phyloP scores from a whole-genome alignment of 768 basidiomycete species.

The Amanita polypyramis region DNA sequence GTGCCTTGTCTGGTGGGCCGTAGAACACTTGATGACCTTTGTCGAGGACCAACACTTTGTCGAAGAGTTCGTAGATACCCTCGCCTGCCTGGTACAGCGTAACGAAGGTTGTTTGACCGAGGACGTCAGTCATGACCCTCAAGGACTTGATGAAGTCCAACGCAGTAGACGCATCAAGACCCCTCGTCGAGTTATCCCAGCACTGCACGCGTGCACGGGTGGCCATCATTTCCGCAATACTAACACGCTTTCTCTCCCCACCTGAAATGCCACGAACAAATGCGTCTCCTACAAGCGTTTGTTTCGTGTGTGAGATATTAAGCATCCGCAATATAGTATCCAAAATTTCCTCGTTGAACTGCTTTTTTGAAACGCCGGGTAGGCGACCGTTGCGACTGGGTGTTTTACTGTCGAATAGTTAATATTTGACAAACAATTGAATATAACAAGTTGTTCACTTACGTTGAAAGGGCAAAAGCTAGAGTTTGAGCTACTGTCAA shows the following conservation, averaged over 20 bases:
- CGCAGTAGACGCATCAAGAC: conserved; percentile 80
- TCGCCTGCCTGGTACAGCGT: conserved; percentile 82
- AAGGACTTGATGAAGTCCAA: conserved; percentile 77
- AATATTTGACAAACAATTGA: not conserved
- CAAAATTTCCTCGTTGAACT: conserved; percentile 46
- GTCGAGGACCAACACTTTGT: conserved; percentile 81
- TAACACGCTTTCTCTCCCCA: conserved; percentile 71
- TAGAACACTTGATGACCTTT: conserved; percentile 76
- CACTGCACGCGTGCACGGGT: conserved; percentile 71
- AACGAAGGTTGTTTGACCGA: conserved; percentile 71
- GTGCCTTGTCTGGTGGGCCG: conserved; percentile 64
- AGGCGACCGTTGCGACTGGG: conserved; percentile 66
- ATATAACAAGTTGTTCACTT: conserved; percentile 9
- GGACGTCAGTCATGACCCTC: conserved; percentile 75
- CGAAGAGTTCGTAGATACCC: conserved; percentile 67
- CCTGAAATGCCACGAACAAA: conserved; percentile 77
- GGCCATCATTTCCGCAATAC: conserved; percentile 82
- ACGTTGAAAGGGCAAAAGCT: conserved; percentile 56
- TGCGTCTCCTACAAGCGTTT: conserved; percentile 80
- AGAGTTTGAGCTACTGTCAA: conserved; percentile 75
- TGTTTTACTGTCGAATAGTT: conserved; percentile 34
- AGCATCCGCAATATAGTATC: conserved; percentile 66
- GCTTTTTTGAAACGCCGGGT: conserved; percentile 50
- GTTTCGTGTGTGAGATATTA: conserved; percentile 70
- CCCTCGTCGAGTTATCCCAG: conserved; percentile 80